Evolutionary conservation across 2,329 filamentous ascomycete species (phyloP), one percentile per base, ranked within the genome.

Genomic region (Paracoccidioides brasiliensis): DNA sequence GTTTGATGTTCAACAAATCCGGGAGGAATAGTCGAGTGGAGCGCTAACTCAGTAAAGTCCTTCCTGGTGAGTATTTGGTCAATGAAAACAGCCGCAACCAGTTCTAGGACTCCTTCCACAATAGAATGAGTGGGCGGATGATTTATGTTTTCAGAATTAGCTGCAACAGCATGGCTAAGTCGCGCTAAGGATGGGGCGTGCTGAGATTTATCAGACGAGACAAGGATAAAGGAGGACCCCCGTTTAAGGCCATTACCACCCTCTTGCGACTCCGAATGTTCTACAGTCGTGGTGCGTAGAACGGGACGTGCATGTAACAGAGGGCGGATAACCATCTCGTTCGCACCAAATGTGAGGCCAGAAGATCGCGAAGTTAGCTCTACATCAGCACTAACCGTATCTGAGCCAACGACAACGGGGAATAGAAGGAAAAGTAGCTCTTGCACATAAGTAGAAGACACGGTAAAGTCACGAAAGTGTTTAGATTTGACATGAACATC

Each of bases 1-100:
- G 90, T 89, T 64, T 96, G 90, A 62, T 97, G 90, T 66, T 97
- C 93, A 62, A 91, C 82, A 64, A 95, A 95, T 0, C 91, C 90
- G 0, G 93, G 89, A 1, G 94, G 93, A 0, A 91, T 86, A 67
- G 93, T 95, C 54, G 88, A 75, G 64, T 88, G 95, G 8, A 98
- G 73, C 0, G 85, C 84, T 54, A 98, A 86, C 0, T 93, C 91
- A 2, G 85, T 78, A 65, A 97, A 98, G 54, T 98, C 93, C 67
- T 95, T 95, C 32, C 89, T 83, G 35, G 79, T 80, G 44, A 95
- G 80, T 0, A 97, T 74, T 63, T 97, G 89, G 63, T 96, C 90
- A 52, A 86, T 79, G 64, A 95, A 95, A 0, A 96, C 82, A 22
- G 80, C 80, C 51, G 93, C 77, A 1, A 91, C 80, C 28, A 97